phyloP scores from a whole-genome alignment of 768 basidiomycete species.

The Calocybe indica region DNA sequence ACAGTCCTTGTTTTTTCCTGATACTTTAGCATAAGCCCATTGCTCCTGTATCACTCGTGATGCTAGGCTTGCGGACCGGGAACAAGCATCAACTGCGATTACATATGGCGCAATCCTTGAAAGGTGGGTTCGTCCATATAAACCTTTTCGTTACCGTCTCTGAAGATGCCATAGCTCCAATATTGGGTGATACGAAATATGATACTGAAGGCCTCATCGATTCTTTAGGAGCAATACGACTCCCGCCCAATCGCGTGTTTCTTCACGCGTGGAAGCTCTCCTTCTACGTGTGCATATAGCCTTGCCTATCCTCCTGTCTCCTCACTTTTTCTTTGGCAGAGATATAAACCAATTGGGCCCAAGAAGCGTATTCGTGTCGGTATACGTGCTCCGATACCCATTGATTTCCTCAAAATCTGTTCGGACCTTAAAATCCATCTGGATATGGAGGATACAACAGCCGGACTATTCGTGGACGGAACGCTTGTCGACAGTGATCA shows the following conservation, averaged over 20 bases:
- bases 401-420: slow-evolving; percentile 50
- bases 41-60: slow-evolving; percentile 51
- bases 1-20: not conserved
- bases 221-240: slow-evolving; percentile 10
- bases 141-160: not conserved
- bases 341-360: slow-evolving; percentile 36
- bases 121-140: slow-evolving; percentile 26
- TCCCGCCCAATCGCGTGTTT: slow-evolving; percentile 45
- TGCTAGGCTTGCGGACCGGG: slow-evolving; percentile 52
- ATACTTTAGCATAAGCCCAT: slow-evolving; percentile 15
- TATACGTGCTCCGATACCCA: slow-evolving; percentile 52
- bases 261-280: slow-evolving; percentile 57
- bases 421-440: slow-evolving; percentile 36
- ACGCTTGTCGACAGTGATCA: slow-evolving; percentile 23
- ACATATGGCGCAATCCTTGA: slow-evolving; percentile 48
- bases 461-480: slow-evolving; percentile 44
- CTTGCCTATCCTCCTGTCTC: slow-evolving; percentile 1
- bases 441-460: slow-evolving; percentile 26
- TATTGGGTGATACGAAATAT: slow-evolving; percentile 56
- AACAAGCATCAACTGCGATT: slow-evolving; percentile 70
- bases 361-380: slow-evolving; percentile 46
- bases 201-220: no score
- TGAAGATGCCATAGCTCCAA: slow-evolving; percentile 41
- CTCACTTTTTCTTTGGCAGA: slow-evolving; percentile 24
- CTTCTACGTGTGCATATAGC: slow-evolving; percentile 37